Conservation (phyloP, 257 asterid species). For the Solanum peruvianum region DNA sequence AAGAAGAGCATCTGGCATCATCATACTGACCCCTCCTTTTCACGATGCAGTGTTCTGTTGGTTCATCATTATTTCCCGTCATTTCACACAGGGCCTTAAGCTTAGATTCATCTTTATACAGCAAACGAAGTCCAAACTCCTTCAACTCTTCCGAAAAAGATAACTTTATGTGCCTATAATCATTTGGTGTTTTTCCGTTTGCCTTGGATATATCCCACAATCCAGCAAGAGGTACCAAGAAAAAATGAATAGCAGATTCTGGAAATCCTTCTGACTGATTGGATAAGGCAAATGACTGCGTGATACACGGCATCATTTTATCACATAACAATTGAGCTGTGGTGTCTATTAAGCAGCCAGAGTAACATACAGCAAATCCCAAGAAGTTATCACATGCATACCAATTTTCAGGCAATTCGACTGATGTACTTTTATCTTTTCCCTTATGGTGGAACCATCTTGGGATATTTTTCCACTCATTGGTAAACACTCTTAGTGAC, state of each 20-base stretch:
- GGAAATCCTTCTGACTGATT: neutral
- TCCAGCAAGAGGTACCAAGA: neutral
- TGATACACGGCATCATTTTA: neutral
- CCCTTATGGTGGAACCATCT: neutral
- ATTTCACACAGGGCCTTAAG: neutral
- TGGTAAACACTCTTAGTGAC: neutral
- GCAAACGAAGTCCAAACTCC: neutral
- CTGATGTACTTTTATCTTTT: neutral
- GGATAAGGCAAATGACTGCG: neutral
- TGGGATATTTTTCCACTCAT: neutral
- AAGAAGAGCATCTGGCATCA: neutral
- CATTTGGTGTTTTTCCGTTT: neutral
- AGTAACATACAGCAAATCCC: neutral
- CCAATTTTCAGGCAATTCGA: neutral
- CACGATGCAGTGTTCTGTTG: neutral
- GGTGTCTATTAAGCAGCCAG: neutral
- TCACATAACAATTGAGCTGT: neutral
- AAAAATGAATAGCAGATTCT: neutral
- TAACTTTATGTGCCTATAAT: neutral
- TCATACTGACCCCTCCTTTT: neutral
- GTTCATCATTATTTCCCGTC: neutral
- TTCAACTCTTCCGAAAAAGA: neutral
- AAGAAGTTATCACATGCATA: neutral
- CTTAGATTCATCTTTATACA: neutral
- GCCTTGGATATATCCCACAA: neutral